Base-by-base conservation (phyloP, 352 stramenopile species). In the Globisporangium parvum region DNA sequence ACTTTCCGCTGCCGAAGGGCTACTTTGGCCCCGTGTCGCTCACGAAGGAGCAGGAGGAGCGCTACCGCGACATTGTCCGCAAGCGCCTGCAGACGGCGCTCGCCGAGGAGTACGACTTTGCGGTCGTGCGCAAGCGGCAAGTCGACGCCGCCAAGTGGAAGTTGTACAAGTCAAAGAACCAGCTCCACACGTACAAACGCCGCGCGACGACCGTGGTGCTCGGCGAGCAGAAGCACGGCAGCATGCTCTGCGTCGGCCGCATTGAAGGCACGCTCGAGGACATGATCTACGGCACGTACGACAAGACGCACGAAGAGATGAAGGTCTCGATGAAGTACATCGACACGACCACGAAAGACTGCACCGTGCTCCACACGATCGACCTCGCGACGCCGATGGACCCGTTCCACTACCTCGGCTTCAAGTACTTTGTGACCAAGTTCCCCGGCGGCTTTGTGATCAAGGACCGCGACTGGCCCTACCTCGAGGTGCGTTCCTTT, bases 61-160 rank as follows among this genome's bases (percentile, higher is more conserved):
- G 57, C 35, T 80, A 71, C 47, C 55, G 63, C 24, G 51, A 54
- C 37, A 55, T 65, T 45, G 52, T 60, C 23, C 51, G 45, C 44
- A 47, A 53, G 20, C 41, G 46, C 12, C 11, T 65, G 33, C 18
- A 44, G 33, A 45, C 47, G 9, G 58, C 46, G 58, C 44, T 65
- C 45, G 18, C 44, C 12, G 58, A 60, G 23, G 58, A 65, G 52
- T 47, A 51, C 52, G 58, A 65, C 33, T 60, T 65, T 45, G 31
- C 26, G 33, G 23, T 53, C 37, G 24, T 37, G 14, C 57, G 51
- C 26, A 39, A 51, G 10, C 58, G 58, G 8, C 60, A 73, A 2
- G 55, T 85, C 9, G 64, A 84, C 59, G 47, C 57, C 4, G 50
- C 45, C 3, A 70, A 85, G 49, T 88, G 78, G 78, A 81, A 81